phyloP scores from a whole-genome alignment of 1,139 yeast genomes.

The Yamadazyma jaroonii region DNA sequence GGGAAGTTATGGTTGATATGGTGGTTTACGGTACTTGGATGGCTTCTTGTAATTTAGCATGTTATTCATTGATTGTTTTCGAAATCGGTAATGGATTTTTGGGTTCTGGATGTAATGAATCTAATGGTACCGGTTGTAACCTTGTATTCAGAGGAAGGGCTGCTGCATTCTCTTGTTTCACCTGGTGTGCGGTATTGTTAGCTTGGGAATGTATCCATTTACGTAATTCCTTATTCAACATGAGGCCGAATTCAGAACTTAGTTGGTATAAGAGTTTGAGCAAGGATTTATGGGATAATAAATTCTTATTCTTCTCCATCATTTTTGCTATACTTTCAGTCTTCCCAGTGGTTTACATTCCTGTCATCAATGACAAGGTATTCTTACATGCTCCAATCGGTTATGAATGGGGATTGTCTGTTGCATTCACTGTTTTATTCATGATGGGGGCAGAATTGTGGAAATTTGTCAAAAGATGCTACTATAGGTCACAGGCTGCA shows the following conservation, averaged over 20 bases:
- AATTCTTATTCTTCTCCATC: conserved; percentile 79
- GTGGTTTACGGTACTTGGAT: conserved; percentile 34
- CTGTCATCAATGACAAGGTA: conserved; percentile 76
- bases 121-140: conserved; percentile 32
- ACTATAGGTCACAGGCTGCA: conserved; percentile 36
- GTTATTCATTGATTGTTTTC: conserved; percentile 29
- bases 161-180: conserved; percentile 71
- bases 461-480: conserved; percentile 62
- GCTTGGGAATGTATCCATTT: conserved; percentile 85
- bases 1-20: conserved; percentile 33
- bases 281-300: conserved; percentile 66
- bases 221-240: conserved; percentile 62
- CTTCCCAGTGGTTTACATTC: conserved; percentile 81
- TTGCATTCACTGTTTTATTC: conserved; percentile 60
- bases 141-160: conserved; percentile 72
- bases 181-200: conserved; percentile 75
- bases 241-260: conserved; percentile 60
- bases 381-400: conserved; percentile 71
- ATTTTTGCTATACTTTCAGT: conserved; percentile 64
- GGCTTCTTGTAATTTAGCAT: conserved; percentile 32
- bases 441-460: conserved; percentile 58
- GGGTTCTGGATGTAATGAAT: conserved; percentile 23
- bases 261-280: conserved; percentile 49
- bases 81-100: conserved; percentile 31
- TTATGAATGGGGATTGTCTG: conserved; percentile 78